A percentile compares a stretch with the other conserved stretches of the same genome.
Conservation (phyloP, 192 early-diverging fungal species). For the Cetraspora pellucida region DNA sequence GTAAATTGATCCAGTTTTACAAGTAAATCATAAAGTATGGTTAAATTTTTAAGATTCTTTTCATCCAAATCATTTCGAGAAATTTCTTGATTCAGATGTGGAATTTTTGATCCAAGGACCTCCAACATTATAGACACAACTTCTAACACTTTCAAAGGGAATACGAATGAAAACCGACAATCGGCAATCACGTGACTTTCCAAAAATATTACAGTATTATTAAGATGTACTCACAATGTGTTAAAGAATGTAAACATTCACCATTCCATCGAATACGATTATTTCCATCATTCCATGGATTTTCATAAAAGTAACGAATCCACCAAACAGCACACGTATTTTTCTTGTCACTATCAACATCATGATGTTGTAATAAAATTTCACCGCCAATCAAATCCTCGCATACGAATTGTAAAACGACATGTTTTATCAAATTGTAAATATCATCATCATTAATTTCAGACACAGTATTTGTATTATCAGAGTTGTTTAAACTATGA, state of each 20-base stretch:
- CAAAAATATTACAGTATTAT: no score
- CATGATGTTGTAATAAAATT: constrained; percentile 3
- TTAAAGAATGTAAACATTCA: neutral
- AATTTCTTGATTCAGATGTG: no score
- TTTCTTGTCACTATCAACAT: neutral
- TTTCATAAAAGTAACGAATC: constrained; percentile 8
- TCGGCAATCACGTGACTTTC: no score
- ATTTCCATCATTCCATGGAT: neutral
- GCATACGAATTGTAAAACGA: neutral
- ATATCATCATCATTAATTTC: no score
- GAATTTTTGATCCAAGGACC: no score
- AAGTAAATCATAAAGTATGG: neutral
- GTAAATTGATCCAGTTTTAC: neutral
- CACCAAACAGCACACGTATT: neutral
- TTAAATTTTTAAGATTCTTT: neutral
- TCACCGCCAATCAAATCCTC: neutral
- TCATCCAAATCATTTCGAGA: neutral
- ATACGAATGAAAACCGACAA: no score
- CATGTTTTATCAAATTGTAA: no score
- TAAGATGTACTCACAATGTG: neutral
- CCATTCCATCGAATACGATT: neutral
- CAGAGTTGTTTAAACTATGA: no score
- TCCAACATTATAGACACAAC: no score
- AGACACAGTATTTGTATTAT: no score
- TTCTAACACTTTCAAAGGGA: no score